Percentiles rank a stretch among this genome's conserved stretches.
phyloP scores from a whole-genome alignment of 352 stramenopile genomes.

The Phytophthora fragariaefolia region DNA sequence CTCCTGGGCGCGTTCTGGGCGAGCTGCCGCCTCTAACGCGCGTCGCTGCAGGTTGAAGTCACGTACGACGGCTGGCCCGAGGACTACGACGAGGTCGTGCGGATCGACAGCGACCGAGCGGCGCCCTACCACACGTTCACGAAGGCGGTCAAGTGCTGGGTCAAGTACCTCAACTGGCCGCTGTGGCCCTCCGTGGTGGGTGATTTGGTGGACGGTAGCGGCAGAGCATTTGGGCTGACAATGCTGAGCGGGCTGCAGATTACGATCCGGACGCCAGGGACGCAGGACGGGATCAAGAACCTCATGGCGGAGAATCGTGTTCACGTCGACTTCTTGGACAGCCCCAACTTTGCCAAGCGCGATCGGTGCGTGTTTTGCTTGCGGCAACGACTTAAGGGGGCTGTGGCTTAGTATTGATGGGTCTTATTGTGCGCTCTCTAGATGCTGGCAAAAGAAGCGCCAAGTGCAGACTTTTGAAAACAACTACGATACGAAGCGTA shows the following conservation, averaged over 20 bases:
- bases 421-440: slow-evolving; percentile 10
- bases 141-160: slow-evolving; percentile 82
- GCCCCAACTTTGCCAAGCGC: slow-evolving; percentile 42
- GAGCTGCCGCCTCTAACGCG: neutral
- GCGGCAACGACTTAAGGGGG: too few relatives aligned
- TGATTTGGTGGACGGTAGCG: neutral
- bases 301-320: slow-evolving; percentile 48
- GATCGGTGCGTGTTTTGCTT: slow-evolving; percentile 39
- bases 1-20: neutral
- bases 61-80: slow-evolving; percentile 72
- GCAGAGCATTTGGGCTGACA: neutral
- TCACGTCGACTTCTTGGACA: slow-evolving; percentile 70
- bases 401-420: neutral
- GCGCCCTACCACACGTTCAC: slow-evolving; percentile 83
- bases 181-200: slow-evolving; percentile 72
- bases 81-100: slow-evolving; percentile 68
- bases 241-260: slow-evolving; percentile 37
- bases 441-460: slow-evolving; percentile 55
- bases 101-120: slow-evolving; percentile 60
- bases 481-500: slow-evolving; percentile 46
- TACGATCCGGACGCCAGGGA: slow-evolving; percentile 68
- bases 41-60: slow-evolving; percentile 55
- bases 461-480: slow-evolving; percentile 50
- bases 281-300: slow-evolving; percentile 40
- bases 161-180: slow-evolving; percentile 83